Percentiles rank a stretch among this genome's conserved stretches.
These are phyloP conservation scores for Conringia planisiliqua DNA, from an alignment of 345 rosid species.

Conservation along the genomic window DNA sequence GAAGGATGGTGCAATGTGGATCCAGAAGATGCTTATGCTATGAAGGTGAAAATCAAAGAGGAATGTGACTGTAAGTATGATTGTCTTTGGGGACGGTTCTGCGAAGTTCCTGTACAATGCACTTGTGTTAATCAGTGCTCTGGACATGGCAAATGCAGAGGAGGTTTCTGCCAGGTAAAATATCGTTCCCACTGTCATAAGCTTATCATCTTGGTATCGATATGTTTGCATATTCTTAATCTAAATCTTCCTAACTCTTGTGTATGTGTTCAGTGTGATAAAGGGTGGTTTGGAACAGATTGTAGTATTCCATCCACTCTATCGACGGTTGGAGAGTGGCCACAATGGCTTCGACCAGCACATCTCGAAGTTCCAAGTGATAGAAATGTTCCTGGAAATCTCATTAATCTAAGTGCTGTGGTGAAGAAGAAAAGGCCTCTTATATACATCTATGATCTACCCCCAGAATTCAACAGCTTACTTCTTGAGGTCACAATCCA, in stretches of 20 bases:
- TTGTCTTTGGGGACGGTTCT: slow-evolving; percentile 72
- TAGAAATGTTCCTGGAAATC: slow-evolving; percentile 34
- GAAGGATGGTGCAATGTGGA: slow-evolving; percentile 97
- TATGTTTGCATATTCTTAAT: background rate
- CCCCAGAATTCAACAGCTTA: slow-evolving; percentile 84
- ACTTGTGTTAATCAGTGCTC: slow-evolving; percentile 92
- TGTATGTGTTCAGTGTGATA: slow-evolving; percentile 56
- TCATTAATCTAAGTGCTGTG: slow-evolving; percentile 54
- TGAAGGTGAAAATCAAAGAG: slow-evolving; percentile 58
- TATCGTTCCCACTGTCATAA: background rate
- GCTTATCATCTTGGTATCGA: background rate
- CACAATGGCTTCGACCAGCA: slow-evolving; percentile 91
- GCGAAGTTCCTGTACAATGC: slow-evolving; percentile 78
- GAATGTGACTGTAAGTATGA: slow-evolving; percentile 98
- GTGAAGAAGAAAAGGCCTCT: slow-evolving; percentile 86
- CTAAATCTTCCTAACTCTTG: background rate
- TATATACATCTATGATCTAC: slow-evolving; percentile 90
- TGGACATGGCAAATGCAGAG: slow-evolving; percentile 80
- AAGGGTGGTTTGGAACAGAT: slow-evolving; percentile 89
- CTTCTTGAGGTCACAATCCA: slow-evolving; percentile 78
- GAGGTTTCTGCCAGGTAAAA: slow-evolving; percentile 92
- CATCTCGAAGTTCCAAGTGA: slow-evolving; percentile 59
- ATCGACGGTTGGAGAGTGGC: slow-evolving; percentile 81
- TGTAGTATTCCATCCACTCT: slow-evolving; percentile 82
- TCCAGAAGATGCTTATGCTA: slow-evolving; percentile 70